Evolutionary conservation across 1,139 yeast genomes (phyloP).

Genomic region (Hyphopichia burtonii): DNA sequence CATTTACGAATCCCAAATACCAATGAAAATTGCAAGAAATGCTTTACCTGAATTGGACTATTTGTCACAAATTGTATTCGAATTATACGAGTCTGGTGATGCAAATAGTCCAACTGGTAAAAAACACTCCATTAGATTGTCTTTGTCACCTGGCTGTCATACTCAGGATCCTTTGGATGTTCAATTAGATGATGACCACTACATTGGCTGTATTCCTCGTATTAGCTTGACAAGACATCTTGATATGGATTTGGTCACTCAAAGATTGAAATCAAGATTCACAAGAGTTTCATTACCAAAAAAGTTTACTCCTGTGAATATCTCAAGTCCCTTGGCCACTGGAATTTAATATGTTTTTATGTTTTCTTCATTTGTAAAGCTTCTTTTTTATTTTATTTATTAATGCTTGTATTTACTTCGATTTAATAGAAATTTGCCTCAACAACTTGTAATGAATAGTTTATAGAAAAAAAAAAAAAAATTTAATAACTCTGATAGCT

Average conservation of each 20-base stretch:
- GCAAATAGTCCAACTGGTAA: conserved; percentile 58
- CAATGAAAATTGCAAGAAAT: conserved; percentile 90
- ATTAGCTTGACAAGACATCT: conserved; percentile 87
- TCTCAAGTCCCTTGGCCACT: conserved; percentile 59
- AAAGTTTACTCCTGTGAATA: conserved; percentile 86
- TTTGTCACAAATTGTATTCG: conserved; percentile 91
- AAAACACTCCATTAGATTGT: conserved; percentile 82
- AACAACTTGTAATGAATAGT: no score
- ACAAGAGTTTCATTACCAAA: conserved; percentile 87
- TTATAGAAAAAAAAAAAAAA: no score
- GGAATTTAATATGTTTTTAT: conserved; percentile 14
- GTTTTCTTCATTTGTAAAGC: neutral
- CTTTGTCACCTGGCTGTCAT: conserved; percentile 96
- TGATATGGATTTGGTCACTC: conserved; percentile 87
- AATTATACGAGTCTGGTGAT: conserved; percentile 80
- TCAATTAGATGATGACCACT: conserved; percentile 93
- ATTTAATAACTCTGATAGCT: no score
- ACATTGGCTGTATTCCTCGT: conserved; percentile 93
- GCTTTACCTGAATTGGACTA: conserved; percentile 96
- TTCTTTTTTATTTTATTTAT: neutral
- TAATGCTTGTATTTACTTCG: neutral
- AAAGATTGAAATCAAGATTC: conserved; percentile 78
- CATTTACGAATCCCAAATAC: conserved; percentile 89
- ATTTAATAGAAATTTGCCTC: no score
- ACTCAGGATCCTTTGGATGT: conserved; percentile 97